These are phyloP conservation scores for Aspergillus nanangensis DNA, from an alignment of 495 filamentous ascomycete species.

Conservation along the genomic window DNA sequence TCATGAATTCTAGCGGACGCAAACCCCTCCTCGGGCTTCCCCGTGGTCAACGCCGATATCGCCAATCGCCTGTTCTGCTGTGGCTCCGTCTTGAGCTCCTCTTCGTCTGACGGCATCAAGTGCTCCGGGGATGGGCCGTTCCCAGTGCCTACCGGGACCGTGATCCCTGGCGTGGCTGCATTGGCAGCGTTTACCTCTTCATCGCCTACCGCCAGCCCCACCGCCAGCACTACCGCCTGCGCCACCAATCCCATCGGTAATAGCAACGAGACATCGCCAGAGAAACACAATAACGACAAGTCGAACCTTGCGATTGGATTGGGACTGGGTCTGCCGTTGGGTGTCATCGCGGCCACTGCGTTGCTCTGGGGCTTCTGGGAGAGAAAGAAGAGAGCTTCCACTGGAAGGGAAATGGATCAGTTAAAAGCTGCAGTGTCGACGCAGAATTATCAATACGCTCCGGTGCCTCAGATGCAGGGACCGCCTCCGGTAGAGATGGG, in stretches of 20 bases:
- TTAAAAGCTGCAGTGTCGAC: not conserved
- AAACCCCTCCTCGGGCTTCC: not conserved
- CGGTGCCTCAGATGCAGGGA: not conserved
- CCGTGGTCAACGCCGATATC: constrained; percentile 1
- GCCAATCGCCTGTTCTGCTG: constrained; percentile 1
- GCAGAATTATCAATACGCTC: not conserved
- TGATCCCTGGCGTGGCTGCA: constrained; percentile 2
- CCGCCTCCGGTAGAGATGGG: not conserved
- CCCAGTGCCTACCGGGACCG: not conserved
- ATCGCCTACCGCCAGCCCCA: too few relatives aligned
- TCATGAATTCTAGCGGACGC: too few relatives aligned
- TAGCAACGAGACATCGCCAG: not conserved
- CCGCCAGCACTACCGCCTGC: not conserved
- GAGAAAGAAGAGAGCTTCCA: constrained; percentile 1
- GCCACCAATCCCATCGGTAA: not conserved
- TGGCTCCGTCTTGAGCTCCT: not conserved
- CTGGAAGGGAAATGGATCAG: not conserved
- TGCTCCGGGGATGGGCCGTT: not conserved
- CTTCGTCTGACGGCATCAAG: not conserved
- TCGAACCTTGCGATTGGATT: constrained; percentile 4
- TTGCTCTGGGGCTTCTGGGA: constrained; percentile 5
- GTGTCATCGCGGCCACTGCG: not conserved
- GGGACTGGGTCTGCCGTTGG: constrained; percentile 5
- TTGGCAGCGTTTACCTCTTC: not conserved
- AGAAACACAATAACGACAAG: not conserved